Base-by-base conservation (phyloP, 169 alveolate genomes). In the Toxoplasma gondii region DNA sequence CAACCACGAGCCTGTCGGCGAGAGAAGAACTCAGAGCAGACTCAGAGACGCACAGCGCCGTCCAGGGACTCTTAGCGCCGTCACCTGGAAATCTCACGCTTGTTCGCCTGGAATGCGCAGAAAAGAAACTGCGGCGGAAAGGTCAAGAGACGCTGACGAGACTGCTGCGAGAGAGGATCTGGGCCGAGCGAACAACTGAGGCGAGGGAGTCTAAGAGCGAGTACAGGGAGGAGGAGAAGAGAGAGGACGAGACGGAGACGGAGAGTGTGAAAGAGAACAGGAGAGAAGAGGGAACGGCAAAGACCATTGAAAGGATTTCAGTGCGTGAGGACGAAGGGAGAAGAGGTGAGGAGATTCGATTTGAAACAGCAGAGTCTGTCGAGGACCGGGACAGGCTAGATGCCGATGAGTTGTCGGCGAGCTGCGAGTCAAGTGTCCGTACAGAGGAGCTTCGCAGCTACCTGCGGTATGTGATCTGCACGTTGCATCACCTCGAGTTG, bases 381-480 rank as follows among this genome's bases (percentile, higher is more conserved):
- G n/a, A n/a, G n/a, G n/a, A n/a, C n/a, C n/a, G n/a, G n/a, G n/a
- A n/a, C n/a, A n/a, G n/a, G n/a, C n/a, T n/a, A n/a, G n/a, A n/a
- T n/a, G n/a, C n/a, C n/a, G n/a, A n/a, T n/a, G n/a, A n/a, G n/a
- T n/a, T n/a, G n/a, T n/a, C n/a, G n/a, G n/a, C n/a, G n/a, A n/a
- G n/a, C n/a, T n/a, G n/a, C 7, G 74, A 64, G 74, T 27, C 34
- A 27, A 16, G 74, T 64, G 74, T 64, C 7, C 74, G 74, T 64
- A 64, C 74, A 78, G 86, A 78, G 45, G 86, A 78, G 45, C 45
- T 78, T n/a, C 86, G 86, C 39, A 78, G 86, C n/a, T 78, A 78
- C n/a, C 86, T 78, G 29, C 86, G 39, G 29, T 78, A 78, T n/a
- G 22, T 10, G 29, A 78, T 38, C 45, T 16, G 86, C 45, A 38